Conservation (phyloP, 345 rosid genomes). For the Euphorbia pulcherrima region DNA sequence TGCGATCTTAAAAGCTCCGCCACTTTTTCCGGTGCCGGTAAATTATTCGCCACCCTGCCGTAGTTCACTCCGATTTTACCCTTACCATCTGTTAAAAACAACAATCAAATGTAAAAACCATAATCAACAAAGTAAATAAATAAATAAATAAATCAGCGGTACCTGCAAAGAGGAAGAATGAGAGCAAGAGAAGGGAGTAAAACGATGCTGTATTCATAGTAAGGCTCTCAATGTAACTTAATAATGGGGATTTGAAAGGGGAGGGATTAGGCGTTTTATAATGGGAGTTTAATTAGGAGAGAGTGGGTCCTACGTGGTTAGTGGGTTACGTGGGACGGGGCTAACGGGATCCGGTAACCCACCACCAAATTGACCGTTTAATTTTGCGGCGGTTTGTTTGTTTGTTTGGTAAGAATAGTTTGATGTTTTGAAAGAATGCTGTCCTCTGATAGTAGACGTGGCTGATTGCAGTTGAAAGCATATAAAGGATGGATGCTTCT, state of each 20-base stretch:
- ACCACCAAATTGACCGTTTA: conserved; percentile 28
- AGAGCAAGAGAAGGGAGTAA: conserved; percentile 26
- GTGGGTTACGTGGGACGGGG: neutral
- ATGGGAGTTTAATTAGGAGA: neutral
- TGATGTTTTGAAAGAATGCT: neutral
- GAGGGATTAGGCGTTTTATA: neutral
- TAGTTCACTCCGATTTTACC: conserved; percentile 77
- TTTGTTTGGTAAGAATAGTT: neutral
- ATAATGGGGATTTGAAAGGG: neutral
- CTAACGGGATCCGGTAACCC: conserved; percentile 12
- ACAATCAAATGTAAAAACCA: neutral
- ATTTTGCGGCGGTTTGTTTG: neutral
- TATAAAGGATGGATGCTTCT: neutral
- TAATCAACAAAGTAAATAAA: neutral
- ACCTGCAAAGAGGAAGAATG: conserved; percentile 40
- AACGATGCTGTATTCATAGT: conserved; percentile 14
- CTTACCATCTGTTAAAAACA: conserved; percentile 33
- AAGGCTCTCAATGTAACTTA: conserved; percentile 23
- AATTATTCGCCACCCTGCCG: conserved; percentile 70
- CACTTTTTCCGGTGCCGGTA: conserved; percentile 64
- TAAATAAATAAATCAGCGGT: no score
- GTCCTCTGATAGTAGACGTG: conserved; percentile 10
- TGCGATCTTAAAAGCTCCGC: conserved; percentile 26
- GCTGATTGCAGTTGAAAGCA: neutral
- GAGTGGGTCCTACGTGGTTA: neutral